Base-by-base conservation (phyloP, 2,329 filamentous ascomycete genomes). In the Coleophoma crateriformis region DNA sequence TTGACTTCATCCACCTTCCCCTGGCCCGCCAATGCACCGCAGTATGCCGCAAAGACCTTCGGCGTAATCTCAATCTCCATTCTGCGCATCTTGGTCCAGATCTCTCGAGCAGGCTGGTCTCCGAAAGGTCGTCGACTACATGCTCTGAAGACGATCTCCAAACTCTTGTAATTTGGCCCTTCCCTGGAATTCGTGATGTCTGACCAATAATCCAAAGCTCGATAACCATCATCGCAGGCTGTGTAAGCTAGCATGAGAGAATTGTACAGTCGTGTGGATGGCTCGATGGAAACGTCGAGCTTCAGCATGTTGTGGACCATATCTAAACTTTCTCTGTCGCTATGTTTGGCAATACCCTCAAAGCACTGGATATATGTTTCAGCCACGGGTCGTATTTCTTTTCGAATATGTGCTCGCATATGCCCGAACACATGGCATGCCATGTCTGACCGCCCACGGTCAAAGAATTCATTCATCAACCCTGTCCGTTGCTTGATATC, bases 221-320 rank as follows among this genome's bases (percentile, higher is more conserved):
- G 79, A 32, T 77, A 69, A 0, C 85, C 75, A 55, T 83, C 75
- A 7, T 80, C 87, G 60, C 83, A 87, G 1, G 81, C 78, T 1
- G 83, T 81, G 63, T 95, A 92, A 0, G 89, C 91, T 12, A 94
- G 75, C 84, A 99, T 96, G 45, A 97, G 72, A 0, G 87, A 83
- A 60, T 96, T 97, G 59, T 86, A 82, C 2, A 97, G 73, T 49
- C 73, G 75, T 0, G 92, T 97, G 58, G 79, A 84, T 4, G 85
- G 77, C 58, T 91, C 83, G 35, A 97, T 77, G 39, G 81, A 79
- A n/a, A 84, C 78, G 66, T 99, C 94, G 66, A 96, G 84, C 70
- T 96, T 97, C 57, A 96, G 76, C 81, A 96, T 92, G 64, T 96
- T 96, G 71, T 96, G 87, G 2, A 95, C 80, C 54, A 87, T 81